Evolutionary conservation across 2,329 filamentous ascomycete genomes (phyloP), one percentile per base, ranked within the genome.

Genomic region (Sarocladiaceae sp.): DNA sequence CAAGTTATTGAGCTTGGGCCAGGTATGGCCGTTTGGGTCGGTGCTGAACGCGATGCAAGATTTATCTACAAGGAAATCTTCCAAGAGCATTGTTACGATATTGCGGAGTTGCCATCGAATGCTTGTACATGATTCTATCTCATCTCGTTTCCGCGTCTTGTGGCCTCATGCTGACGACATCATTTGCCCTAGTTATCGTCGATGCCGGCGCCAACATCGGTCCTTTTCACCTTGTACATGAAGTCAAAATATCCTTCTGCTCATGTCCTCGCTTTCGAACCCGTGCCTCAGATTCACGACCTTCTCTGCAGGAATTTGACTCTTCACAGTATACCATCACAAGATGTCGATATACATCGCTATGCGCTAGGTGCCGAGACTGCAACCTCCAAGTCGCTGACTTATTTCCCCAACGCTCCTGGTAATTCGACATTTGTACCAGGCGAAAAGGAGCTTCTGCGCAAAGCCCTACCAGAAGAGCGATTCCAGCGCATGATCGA

Each of bases 181-280:
- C n/a, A n/a, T n/a, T n/a, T n/a, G n/a, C n/a, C n/a, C 8, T 15
- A 33, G 29, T 48, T 39, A 53, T 60, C 11, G 46, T 63, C 31
- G 61, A 63, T 31, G 59, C 53, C n/a, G 62, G 62, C 17, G 62
- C 58, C 39, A 59, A 63, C 50, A 60, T 64, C 26, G 62, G 62
- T n/a, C 35, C 36, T 64, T 22, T 63, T 63, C 52, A 55, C 52
- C 23, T 22, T 62, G 2, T 64, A 59, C 53, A 61, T 59, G 53
- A 63, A 62, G 53, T 17, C 48, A 8, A 57, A 58, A 46, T 59
- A 61, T 35, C 62, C 62, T 1, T 29, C 17, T 2, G 51, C 61
- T n/a, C 53, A 50, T 11, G 59, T 64, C 53, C 48, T 60, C 18
- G 62, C 62, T 2, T 62, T 63, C 28, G 60, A 63, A 54, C 61